Evolutionary conservation across 2,329 filamentous ascomycete genomes (phyloP), one percentile per base, ranked within the genome.

Genomic region (Pezizomycotina sp.): DNA sequence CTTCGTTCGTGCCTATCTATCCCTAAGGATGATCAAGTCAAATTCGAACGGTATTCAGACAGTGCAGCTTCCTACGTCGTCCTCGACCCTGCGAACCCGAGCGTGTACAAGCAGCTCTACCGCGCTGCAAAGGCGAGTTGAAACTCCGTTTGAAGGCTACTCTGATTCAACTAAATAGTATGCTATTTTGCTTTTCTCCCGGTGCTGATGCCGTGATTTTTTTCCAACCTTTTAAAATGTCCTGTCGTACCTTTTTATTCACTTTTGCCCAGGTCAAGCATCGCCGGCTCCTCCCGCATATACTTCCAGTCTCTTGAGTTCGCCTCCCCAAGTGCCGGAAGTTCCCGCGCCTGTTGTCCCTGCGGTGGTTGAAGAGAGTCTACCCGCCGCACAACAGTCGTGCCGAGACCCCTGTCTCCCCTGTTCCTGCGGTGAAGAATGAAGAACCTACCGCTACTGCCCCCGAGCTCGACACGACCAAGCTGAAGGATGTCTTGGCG

Each of bases 101-200:
- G 79, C 28, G 80, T 92, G 53, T 98, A 92, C 67, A 95, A 93
- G 65, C 89, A 93, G 56, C 75, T 98, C 26, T 86, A 89, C 57
- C 77, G 89, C 52, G 89, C 89, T 48, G 89, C 89, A 47, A 98
- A 93, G 65, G 89, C 89, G 23, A 98, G 68, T 74, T 84, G 48
- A 98, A 95, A 74, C 74, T 98, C 50, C 84, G 89, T 59, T 70
- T 98, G 42, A 80, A 74, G 48, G 76, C 79, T 23, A 75, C 70
- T 10, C 52, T 66, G 21, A 55, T 60, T 34, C 50, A 57, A 25
- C 46, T n/a, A n/a, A n/a, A n/a, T n/a, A n/a, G n/a, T n/a, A n/a
- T n/a, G n/a, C n/a, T n/a, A 24, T 24, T 8, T 8, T 24, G n/a
- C 22, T 24, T 24, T 24, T 24, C 22, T n/a, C 22, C 22, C 22